A percentile compares a stretch with the other conserved stretches of the same genome.
These are phyloP conservation scores for Phlebiopsis flavidoalba DNA, from an alignment of 768 basidiomycete species.

Conservation along the genomic window DNA sequence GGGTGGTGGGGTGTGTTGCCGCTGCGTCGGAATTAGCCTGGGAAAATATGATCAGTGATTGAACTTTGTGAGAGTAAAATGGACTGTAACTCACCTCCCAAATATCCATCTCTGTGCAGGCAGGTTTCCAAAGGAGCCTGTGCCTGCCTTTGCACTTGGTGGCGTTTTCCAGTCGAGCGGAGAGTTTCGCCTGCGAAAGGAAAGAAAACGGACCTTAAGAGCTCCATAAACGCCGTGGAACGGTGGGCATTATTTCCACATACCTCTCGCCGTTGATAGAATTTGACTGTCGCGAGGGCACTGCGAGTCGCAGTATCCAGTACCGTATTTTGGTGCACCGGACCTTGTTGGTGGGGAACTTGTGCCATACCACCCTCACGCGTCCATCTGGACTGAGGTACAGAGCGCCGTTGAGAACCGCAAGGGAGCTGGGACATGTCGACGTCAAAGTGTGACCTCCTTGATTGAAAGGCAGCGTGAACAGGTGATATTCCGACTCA, in stretches of 20 bases:
- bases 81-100: slow-evolving; percentile 15
- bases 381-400: slow-evolving; percentile 59
- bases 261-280: slow-evolving; percentile 52
- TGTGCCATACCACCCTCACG: slow-evolving; percentile 47
- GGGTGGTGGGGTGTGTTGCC: slow-evolving; percentile 47
- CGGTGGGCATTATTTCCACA: slow-evolving; percentile 18
- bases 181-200: slow-evolving; percentile 40
- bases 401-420: slow-evolving; percentile 56
- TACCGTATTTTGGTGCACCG: slow-evolving; percentile 55
- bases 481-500: slow-evolving; percentile 38
- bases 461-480: slow-evolving; percentile 50
- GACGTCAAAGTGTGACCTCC: slow-evolving; percentile 60
- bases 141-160: slow-evolving; percentile 42
- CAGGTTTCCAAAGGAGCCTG: slow-evolving; percentile 43
- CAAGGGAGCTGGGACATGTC: slow-evolving; percentile 53
- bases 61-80: slow-evolving; percentile 44
- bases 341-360: slow-evolving; percentile 45
- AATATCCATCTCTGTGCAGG: slow-evolving; percentile 53
- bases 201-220: slow-evolving; percentile 1
- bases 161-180: slow-evolving; percentile 35
- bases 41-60: slow-evolving; percentile 55
- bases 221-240: background rate
- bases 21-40: slow-evolving; percentile 47
- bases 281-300: slow-evolving; percentile 57
- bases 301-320: slow-evolving; percentile 66